These are phyloP conservation scores for Didymellaceae sp. DNA, from an alignment of 2,329 filamentous ascomycete genomes.

Conservation along the genomic window DNA sequence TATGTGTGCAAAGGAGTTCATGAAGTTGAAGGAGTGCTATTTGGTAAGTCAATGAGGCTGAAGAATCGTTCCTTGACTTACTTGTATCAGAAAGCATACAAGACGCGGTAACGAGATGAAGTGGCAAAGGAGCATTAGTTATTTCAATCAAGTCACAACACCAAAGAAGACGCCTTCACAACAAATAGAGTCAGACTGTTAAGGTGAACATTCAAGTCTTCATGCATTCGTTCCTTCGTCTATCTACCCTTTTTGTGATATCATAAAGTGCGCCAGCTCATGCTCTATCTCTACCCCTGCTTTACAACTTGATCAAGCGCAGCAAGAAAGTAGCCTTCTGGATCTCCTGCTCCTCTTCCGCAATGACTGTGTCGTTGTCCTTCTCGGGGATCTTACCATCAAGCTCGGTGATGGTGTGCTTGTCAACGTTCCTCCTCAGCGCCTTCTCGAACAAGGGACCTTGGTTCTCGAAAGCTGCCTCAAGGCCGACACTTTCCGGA, in stretches of 20 bases:
- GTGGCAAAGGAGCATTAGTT: not conserved
- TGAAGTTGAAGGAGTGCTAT: constrained; percentile 86
- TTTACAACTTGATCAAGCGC: constrained; percentile 74
- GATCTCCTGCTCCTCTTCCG: constrained; percentile 84
- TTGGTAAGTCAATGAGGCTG: constrained; percentile 63
- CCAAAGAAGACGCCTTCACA: not conserved
- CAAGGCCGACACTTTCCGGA: constrained; percentile 76
- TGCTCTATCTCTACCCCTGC: not conserved
- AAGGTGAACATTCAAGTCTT: constrained; percentile 10
- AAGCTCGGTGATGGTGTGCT: constrained; percentile 66
- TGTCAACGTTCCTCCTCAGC: constrained; percentile 76
- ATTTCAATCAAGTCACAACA: not conserved
- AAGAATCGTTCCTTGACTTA: not conserved
- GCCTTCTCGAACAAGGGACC: constrained; percentile 74
- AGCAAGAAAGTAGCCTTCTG: constrained; percentile 82
- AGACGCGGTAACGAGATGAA: constrained; percentile 32
- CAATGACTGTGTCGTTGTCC: constrained; percentile 65
- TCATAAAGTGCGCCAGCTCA: constrained; percentile 16
- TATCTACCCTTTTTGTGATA: constrained; percentile 23
- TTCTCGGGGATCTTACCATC: constrained; percentile 64
- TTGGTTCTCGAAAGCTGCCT: constrained; percentile 72
- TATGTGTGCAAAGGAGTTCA: constrained; percentile 85
- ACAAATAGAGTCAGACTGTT: not conserved
- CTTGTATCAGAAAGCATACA: constrained; percentile 34
- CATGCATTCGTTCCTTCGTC: constrained; percentile 22